Evolutionary conservation across 345 rosid genomes (phyloP), one percentile per base, ranked within the genome.

Genomic region (Passiflora organensis): DNA sequence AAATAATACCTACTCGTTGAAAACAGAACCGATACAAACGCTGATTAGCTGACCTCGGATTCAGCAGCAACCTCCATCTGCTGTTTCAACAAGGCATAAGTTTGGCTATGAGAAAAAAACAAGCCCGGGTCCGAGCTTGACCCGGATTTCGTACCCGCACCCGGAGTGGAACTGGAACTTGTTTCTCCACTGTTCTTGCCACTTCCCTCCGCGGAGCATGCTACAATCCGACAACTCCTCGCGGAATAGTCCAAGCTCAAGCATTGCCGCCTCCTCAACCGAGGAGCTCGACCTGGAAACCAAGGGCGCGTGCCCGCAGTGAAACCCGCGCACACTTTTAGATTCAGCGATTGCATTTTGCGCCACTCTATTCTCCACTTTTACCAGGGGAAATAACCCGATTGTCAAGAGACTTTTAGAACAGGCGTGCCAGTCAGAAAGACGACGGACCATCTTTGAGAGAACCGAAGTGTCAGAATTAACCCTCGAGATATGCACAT

Each of bases 61-160:
- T 77, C 79, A 42, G 89, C 84, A 24, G 94, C 94, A 23, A 75
- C 77, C 65, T 80, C 83, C 84, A 85, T 73, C 56, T 77, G 80
- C 54, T 82, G 89, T 76, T 77, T 82, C 60, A 85, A 59, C 43
- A 77, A 52, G 16, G 89, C 94, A 51, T 82, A 80, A 43, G 81
- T 78, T 70, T 78, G 84, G 37, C 72, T 76, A 68, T 82, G 69
- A 8, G 80, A 53, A 23, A 69, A 45, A 48, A 74, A 72, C 14
- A 82, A 76, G 39, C 69, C 46, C 52, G 66, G 34, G 2, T 44
- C 53, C 53, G 48, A 44, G 44, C 62, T 21, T 24, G 53, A 28
- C 34, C 34, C 34, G 34, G 34, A 28, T 2, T 28, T 8, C 34
- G 34, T 14, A 41, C 57, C 60, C 46, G 80, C 52, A 11, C 66